Base-by-base conservation (phyloP, 176 grass and related monocot species). In the Calamus simplicifolius region DNA sequence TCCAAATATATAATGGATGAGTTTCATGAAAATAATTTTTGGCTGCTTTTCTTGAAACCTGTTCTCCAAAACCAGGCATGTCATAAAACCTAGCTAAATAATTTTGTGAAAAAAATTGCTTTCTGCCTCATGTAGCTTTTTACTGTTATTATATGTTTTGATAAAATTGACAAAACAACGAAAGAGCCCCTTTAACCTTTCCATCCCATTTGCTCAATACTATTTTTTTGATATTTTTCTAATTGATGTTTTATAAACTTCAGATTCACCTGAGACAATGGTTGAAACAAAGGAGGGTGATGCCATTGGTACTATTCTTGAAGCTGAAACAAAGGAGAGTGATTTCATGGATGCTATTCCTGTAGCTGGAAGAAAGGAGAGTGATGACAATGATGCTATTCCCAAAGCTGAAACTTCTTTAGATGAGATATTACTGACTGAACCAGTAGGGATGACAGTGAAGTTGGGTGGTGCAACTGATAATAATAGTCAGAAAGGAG, bases 381-480 rank as follows among this genome's bases (percentile, higher is more conserved):
- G 23, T 61, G 35, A 62, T 69, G 48, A 12, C n/a, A 56, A 21
- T 54, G 58, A 49, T 31, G 59, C 50, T 80, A 35, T 76, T 85
- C 66, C 79, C 35, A 73, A 78, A 78, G 62, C 54, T 57, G 71
- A 89, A 77, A 59, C 64, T 38, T 73, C 81, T 54, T 79, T 85
- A 67, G 87, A 87, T 49, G 54, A 82, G 71, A 80, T 82, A 61
- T 65, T 90, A 56, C 59, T 31, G 17, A 74, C 61, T 6, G 74
- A 87, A 68, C 61, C 67, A 23, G 31, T 59, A 61, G 70, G 75
- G 67, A 55, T 51, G 16, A 30, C 2, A 21, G 73, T 29, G 59
- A 78, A 89, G 73, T 54, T 75, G 4, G 54, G 31, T 71, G 81
- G 68, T 69, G 61, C 52, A 59, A 64, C 13, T 53, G 58, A 68